Conservation (phyloP, 2,329 filamentous ascomycete genomes). For the Cercospora zeae-maydis region DNA sequence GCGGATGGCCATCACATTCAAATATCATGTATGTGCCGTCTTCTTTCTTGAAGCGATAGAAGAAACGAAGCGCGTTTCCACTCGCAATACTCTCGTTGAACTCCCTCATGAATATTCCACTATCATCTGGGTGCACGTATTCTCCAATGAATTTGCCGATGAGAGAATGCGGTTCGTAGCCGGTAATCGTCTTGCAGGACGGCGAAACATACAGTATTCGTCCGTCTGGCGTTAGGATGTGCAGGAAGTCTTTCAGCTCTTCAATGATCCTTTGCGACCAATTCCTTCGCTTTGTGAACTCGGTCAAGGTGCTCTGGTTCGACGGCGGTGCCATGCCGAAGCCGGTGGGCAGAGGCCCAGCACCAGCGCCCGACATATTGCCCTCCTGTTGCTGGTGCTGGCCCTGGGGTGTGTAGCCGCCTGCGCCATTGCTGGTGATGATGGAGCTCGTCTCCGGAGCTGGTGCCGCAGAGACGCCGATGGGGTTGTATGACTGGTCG, state of each 20-base stretch:
- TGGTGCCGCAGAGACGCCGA: constrained; percentile 22
- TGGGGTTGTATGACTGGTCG: constrained; percentile 28
- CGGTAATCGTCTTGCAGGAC: constrained; percentile 69
- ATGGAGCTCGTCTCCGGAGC: constrained; percentile 21
- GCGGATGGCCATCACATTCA: constrained; percentile 88
- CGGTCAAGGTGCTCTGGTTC: constrained; percentile 56
- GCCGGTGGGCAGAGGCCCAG: constrained; percentile 54
- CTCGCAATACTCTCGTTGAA: constrained; percentile 85
- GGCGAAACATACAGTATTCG: constrained; percentile 83
- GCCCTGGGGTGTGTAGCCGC: constrained; percentile 23
- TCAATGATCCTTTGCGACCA: constrained; percentile 89
- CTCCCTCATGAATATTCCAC: constrained; percentile 76
- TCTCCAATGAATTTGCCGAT: constrained; percentile 73
- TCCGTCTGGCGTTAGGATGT: constrained; percentile 81
- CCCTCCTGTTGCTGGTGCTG: constrained; percentile 32
- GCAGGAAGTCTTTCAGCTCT: constrained; percentile 82
- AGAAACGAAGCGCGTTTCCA: constrained; percentile 75
- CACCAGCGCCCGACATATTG: constrained; percentile 44
- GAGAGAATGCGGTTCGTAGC: constrained; percentile 68
- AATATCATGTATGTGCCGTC: constrained; percentile 75
- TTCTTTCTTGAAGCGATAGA: constrained; percentile 76
- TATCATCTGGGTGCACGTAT: constrained; percentile 81
- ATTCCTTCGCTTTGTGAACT: constrained; percentile 65
- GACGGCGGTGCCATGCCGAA: constrained; percentile 47
- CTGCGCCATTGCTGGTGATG: constrained; percentile 26